These are phyloP conservation scores for Starmera amethionina DNA, from an alignment of 805 yeast genomes.

Conservation along the genomic window DNA sequence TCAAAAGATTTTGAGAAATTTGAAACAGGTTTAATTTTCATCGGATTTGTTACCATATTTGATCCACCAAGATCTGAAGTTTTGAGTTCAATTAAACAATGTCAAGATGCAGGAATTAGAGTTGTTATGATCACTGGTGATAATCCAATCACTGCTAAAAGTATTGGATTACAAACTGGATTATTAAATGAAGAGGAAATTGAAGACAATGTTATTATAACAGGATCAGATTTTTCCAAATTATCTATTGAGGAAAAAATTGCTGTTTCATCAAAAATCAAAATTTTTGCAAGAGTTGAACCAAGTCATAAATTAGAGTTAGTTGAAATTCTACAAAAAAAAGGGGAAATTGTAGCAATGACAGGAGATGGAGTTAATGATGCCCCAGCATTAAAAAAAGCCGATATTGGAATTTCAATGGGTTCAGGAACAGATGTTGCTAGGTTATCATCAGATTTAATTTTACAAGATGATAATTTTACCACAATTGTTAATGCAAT, in stretches of 20 bases:
- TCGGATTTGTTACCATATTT: conserved; percentile 32
- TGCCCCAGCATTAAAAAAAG: conserved; percentile 52
- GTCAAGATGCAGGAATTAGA: conserved; percentile 32
- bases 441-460: conserved; percentile 48
- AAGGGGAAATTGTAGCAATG: conserved; percentile 51
- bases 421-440: conserved; percentile 58
- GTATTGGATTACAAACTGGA: conserved; percentile 37
- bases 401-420: conserved; percentile 58
- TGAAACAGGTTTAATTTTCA: conserved; percentile 20
- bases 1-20: conserved; percentile 29
- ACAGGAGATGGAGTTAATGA: conserved; percentile 60
- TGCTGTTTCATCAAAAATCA: conserved; percentile 34
- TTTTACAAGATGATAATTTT: conserved; percentile 43
- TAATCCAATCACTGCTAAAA: conserved; percentile 40
- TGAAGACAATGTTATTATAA: conserved; percentile 23
- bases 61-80: conserved; percentile 37
- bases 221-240: conserved; percentile 26
- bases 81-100: conserved; percentile 21
- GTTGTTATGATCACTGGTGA: conserved; percentile 46
- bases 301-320: conserved; percentile 44
- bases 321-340: conserved; percentile 35
- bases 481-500: conserved; percentile 48
- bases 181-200: conserved; percentile 21
- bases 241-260: conserved; percentile 27
- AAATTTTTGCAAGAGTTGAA: conserved; percentile 44